These are phyloP conservation scores for Phialocephala sp. DNA, from an alignment of 2,329 filamentous ascomycete species.

Conservation along the genomic window DNA sequence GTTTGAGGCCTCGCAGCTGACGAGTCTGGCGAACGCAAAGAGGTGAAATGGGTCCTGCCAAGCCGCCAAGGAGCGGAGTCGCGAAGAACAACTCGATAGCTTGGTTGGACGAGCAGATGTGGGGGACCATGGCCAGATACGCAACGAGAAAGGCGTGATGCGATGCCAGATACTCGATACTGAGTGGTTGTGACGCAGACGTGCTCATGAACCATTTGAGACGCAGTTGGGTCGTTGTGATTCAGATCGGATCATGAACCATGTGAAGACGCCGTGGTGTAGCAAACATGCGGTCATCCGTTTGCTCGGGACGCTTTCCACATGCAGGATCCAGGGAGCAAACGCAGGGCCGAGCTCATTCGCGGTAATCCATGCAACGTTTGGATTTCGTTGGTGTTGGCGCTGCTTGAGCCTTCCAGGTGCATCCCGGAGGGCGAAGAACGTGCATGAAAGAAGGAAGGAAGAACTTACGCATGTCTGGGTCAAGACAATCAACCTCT, in stretches of 20 bases:
- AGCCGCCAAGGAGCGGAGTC: conserved; percentile 1
- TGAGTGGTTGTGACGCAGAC: not conserved
- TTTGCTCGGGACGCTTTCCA: conserved; percentile 6
- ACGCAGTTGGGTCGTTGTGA: not conserved
- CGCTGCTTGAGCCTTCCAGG: not conserved
- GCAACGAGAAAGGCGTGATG: not conserved
- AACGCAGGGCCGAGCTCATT: conserved; percentile 4
- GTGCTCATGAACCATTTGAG: too few relatives aligned
- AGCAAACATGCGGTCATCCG: not conserved
- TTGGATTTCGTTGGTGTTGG: not conserved
- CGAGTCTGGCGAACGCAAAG: not conserved
- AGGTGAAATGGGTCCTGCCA: not conserved
- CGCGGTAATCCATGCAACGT: not conserved
- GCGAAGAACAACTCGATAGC: not conserved
- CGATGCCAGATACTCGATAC: not conserved
- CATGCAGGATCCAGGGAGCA: conserved; percentile 3
- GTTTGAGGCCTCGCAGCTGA: not conserved
- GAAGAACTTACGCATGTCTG: conserved; percentile 5
- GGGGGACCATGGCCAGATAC: not conserved
- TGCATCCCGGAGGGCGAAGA: not conserved
- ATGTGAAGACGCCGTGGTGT: not conserved
- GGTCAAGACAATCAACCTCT: not conserved
- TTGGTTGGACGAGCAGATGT: not conserved
- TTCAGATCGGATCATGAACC: not conserved
- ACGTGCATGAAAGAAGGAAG: not conserved